Conservation (phyloP, 345 rosid genomes). For the Eucalyptus sp. region DNA sequence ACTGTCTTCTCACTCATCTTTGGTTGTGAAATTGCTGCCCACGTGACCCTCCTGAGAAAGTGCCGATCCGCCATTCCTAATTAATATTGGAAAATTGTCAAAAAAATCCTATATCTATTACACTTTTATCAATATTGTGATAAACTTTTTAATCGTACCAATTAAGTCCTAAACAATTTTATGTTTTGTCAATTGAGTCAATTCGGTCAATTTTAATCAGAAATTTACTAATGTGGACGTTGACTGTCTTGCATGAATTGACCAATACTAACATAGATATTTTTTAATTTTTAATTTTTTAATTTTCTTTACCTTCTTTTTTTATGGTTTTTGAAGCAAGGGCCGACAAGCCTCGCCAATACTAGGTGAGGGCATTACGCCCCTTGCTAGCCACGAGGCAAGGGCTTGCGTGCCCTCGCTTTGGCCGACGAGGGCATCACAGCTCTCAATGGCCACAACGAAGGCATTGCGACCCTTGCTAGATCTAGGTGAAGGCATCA, state of each 20-base stretch:
- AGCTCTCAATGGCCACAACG: too few species aligned
- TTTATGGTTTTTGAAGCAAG: neutral
- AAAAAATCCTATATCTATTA: neutral
- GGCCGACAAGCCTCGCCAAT: neutral
- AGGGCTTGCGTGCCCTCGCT: accelerated
- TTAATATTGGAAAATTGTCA: too few species aligned
- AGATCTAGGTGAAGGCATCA: too few species aligned
- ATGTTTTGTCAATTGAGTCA: too few species aligned
- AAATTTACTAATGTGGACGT: accelerated
- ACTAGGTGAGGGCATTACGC: accelerated
- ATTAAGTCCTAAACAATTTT: accelerated
- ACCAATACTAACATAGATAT: accelerated
- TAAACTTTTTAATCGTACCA: accelerated
- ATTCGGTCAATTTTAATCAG: accelerated
- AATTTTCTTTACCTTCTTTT: too few species aligned
- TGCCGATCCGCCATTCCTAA: neutral
- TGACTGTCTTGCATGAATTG: accelerated
- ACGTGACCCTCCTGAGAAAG: neutral
- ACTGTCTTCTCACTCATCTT: neutral
- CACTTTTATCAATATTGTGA: neutral
- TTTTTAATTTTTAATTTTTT: too few species aligned
- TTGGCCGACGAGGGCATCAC: accelerated
- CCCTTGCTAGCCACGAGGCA: too few species aligned
- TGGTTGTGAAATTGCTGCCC: neutral
- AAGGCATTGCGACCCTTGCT: too few species aligned